These are phyloP conservation scores for Fusarium torulosum DNA, from an alignment of 2,329 filamentous ascomycete species.

Conservation along the genomic window DNA sequence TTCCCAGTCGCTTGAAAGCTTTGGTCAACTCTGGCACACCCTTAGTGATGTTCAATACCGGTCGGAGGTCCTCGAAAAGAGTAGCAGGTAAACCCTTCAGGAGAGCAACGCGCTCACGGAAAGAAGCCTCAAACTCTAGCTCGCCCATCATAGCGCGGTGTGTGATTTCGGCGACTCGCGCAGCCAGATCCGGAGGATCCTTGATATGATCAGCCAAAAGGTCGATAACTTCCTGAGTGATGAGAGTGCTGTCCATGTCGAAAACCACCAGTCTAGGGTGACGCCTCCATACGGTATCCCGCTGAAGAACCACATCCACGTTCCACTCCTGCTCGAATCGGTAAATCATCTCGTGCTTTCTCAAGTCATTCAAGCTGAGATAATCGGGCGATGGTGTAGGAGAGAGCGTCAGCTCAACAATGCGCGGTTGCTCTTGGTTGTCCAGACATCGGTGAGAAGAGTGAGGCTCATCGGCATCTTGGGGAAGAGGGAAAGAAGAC, in stretches of 20 bases:
- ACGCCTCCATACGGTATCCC: constrained; percentile 78
- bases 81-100: constrained; percentile 83
- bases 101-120: constrained; percentile 83
- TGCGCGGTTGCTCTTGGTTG: constrained; percentile 67
- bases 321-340: constrained; percentile 91
- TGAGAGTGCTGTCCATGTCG: constrained; percentile 98
- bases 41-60: constrained; percentile 81
- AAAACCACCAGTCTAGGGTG: constrained; percentile 92
- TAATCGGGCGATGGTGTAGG: constrained; percentile 72
- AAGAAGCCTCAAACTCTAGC: constrained; percentile 87
- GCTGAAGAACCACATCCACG: constrained; percentile 83
- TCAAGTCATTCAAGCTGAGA: constrained; percentile 75
- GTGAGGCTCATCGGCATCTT: constrained; percentile 64
- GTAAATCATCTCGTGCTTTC: constrained; percentile 85
- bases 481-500: constrained; percentile 69
- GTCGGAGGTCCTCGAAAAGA: constrained; percentile 83
- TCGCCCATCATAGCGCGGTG: constrained; percentile 96
- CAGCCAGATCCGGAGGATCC: constrained; percentile 77
- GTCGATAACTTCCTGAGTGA: constrained; percentile 97
- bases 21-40: constrained; percentile 81
- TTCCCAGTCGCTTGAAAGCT: constrained; percentile 81
- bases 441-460: constrained; percentile 76
- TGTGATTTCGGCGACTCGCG: constrained; percentile 88
- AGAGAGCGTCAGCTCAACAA: constrained; percentile 75
- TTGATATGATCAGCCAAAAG: constrained; percentile 85